A percentile compares a stretch with the other conserved stretches of the same genome.
phyloP scores from a whole-genome alignment of 257 asterid species.

The Gentiana straminea region DNA sequence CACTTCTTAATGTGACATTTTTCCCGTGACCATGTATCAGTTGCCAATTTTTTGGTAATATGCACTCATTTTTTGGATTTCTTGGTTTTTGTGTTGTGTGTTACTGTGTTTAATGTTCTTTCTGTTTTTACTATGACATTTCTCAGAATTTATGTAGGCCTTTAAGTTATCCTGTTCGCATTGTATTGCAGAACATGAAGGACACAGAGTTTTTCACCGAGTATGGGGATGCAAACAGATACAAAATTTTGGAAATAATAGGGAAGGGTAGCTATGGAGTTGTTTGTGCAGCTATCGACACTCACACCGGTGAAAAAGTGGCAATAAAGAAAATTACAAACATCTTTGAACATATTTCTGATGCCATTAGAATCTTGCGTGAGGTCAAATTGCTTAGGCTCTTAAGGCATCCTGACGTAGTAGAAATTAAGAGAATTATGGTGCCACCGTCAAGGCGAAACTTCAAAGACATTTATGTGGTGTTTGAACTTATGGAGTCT shows the following conservation, averaged over 20 bases:
- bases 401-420: slow-evolving; percentile 77
- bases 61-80: too few species aligned
- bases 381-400: slow-evolving; percentile 79
- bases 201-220: slow-evolving; percentile 62
- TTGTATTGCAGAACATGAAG: slow-evolving; percentile 32
- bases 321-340: slow-evolving; percentile 79
- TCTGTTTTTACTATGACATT: too few species aligned
- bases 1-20: too few species aligned
- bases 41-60: too few species aligned
- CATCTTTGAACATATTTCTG: slow-evolving; percentile 73
- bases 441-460: slow-evolving; percentile 77
- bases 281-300: slow-evolving; percentile 79
- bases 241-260: slow-evolving; percentile 67
- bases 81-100: too few species aligned
- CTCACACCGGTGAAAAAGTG: slow-evolving; percentile 77
- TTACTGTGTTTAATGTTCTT: too few species aligned
- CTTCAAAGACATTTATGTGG: slow-evolving; percentile 73
- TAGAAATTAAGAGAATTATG: slow-evolving; percentile 79
- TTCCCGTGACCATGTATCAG: too few species aligned
- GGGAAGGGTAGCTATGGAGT: slow-evolving; percentile 96
- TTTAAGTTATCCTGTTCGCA: background rate
- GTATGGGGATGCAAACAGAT: slow-evolving; percentile 75
- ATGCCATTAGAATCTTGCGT: slow-evolving; percentile 72
- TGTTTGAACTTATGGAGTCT: slow-evolving; percentile 89
- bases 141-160: too few species aligned